These are phyloP conservation scores for Sanguinoderma infundibulare DNA, from an alignment of 1,284 basidiomycete species.

Conservation along the genomic window DNA sequence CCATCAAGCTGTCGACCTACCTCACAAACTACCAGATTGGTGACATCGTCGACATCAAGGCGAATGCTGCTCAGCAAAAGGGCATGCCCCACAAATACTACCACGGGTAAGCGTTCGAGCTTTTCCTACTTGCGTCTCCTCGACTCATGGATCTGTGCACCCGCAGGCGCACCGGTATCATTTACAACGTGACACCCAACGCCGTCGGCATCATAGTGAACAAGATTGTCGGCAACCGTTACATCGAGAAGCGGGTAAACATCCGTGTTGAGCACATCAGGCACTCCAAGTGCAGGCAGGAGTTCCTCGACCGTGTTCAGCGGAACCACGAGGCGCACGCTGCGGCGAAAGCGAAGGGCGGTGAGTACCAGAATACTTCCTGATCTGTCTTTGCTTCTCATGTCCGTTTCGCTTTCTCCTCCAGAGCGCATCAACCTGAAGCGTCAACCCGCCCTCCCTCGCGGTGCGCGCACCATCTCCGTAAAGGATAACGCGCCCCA, in stretches of 20 bases:
- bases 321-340: conserved; percentile 86
- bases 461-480: conserved; percentile 82
- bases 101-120: conserved; percentile 64
- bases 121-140: neutral
- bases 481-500: conserved; percentile 83
- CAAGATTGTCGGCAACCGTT: conserved; percentile 99
- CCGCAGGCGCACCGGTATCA: conserved; percentile 89
- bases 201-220: conserved; percentile 97
- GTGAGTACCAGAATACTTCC: conserved; percentile 58
- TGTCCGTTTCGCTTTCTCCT: neutral
- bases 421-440: conserved; percentile 85
- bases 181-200: conserved; percentile 97
- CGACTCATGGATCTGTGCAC: conserved; percentile 10
- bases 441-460: conserved; percentile 87
- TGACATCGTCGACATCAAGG: conserved; percentile 99
- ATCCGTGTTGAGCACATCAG: conserved; percentile 97
- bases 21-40: conserved; percentile 93
- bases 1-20: conserved; percentile 92
- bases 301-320: conserved; percentile 98
- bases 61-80: conserved; percentile 98
- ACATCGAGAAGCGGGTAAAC: conserved; percentile 99
- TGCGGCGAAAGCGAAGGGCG: conserved; percentile 88
- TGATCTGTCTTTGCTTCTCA: conserved; percentile 3
- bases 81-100: conserved; percentile 99
- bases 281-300: conserved; percentile 99